A percentile compares a stretch with the other conserved stretches of the same genome.
Conservation (phyloP, 2,329 filamentous ascomycete genomes). For the Didymella glomerata region DNA sequence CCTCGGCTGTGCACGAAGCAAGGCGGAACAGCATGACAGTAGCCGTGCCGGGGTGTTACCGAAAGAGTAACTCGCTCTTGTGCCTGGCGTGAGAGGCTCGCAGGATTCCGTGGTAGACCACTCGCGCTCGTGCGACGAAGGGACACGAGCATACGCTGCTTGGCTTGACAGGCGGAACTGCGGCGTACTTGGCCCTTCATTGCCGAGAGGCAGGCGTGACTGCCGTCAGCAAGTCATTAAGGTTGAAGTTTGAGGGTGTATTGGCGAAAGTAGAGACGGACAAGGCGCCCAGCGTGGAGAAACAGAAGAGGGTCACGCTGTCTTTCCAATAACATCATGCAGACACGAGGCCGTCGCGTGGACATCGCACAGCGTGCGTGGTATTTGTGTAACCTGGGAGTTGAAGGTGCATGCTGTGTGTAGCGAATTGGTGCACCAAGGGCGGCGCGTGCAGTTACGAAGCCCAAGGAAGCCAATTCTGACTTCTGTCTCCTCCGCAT, state of each 20-base stretch:
- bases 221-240: slow-evolving; percentile 15
- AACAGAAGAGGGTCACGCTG: slow-evolving; percentile 15
- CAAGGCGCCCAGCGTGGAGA: slow-evolving; percentile 15
- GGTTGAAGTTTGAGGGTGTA: slow-evolving; percentile 14
- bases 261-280: slow-evolving; percentile 8
- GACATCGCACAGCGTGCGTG: slow-evolving; percentile 11
- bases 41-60: slow-evolving; percentile 2
- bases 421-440: background rate
- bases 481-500: slow-evolving; percentile 2
- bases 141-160: slow-evolving; percentile 29
- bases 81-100: slow-evolving; percentile 13
- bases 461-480: slow-evolving; percentile 7
- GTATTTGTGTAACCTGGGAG: slow-evolving; percentile 6
- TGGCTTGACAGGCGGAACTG: slow-evolving; percentile 20
- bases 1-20: slow-evolving; percentile 5
- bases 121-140: slow-evolving; percentile 17
- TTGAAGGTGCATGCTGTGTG: background rate
- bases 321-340: slow-evolving; percentile 20
- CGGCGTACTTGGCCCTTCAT: slow-evolving; percentile 9
- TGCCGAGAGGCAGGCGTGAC: slow-evolving; percentile 10
- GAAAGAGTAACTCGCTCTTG: slow-evolving; percentile 1
- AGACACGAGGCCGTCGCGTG: slow-evolving; percentile 24
- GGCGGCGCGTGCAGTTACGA: slow-evolving; percentile 3
- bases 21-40: slow-evolving; percentile 19
- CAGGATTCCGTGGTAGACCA: slow-evolving; percentile 2